Evolutionary conservation across 2,329 filamentous ascomycete species (phyloP).

Genomic region (Teratosphaeriaceae sp.): DNA sequence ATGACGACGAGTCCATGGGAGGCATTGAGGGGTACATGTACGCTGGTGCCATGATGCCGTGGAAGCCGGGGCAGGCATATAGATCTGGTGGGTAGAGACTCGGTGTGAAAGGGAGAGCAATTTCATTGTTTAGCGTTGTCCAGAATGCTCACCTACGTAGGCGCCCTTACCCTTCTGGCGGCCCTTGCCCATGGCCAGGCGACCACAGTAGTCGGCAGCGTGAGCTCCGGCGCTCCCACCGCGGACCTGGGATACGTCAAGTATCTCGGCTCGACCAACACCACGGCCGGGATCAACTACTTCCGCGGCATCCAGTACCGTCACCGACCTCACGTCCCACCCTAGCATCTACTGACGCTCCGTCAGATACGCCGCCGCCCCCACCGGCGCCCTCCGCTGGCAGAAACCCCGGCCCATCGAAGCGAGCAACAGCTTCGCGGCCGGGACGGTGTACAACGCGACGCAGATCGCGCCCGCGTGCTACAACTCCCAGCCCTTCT

Average conservation of each 20-base stretch:
- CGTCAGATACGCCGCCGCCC: conserved; percentile 26
- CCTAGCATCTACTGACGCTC: background rate
- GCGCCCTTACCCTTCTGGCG: background rate
- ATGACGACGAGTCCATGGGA: too few species aligned
- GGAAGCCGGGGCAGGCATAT: too few species aligned
- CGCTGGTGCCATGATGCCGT: too few species aligned
- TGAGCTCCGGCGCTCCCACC: conserved; percentile 5
- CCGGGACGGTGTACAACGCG: conserved; percentile 20
- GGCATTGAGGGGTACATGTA: too few species aligned
- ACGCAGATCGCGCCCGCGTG: conserved; percentile 21
- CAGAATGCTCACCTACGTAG: too few species aligned
- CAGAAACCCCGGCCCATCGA: conserved; percentile 25
- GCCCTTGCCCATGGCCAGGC: conserved; percentile 3
- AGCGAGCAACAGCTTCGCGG: conserved; percentile 14
- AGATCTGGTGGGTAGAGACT: too few species aligned
- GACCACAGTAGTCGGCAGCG: conserved; percentile 1
- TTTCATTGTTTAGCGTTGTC: too few species aligned
- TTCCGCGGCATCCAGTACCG: conserved; percentile 11
- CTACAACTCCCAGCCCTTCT: conserved; percentile 19
- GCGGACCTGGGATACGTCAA: conserved; percentile 19
- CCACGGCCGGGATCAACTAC: conserved; percentile 15
- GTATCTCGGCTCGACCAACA: conserved; percentile 13
- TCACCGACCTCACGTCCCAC: background rate
- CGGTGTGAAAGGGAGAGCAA: too few species aligned
- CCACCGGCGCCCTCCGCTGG: conserved; percentile 27